Percentiles rank a stretch among this genome's conserved stretches.
Evolutionary conservation across 2,329 filamentous ascomycete species (phyloP).

Genomic region (Aspergillus sp.): DNA sequence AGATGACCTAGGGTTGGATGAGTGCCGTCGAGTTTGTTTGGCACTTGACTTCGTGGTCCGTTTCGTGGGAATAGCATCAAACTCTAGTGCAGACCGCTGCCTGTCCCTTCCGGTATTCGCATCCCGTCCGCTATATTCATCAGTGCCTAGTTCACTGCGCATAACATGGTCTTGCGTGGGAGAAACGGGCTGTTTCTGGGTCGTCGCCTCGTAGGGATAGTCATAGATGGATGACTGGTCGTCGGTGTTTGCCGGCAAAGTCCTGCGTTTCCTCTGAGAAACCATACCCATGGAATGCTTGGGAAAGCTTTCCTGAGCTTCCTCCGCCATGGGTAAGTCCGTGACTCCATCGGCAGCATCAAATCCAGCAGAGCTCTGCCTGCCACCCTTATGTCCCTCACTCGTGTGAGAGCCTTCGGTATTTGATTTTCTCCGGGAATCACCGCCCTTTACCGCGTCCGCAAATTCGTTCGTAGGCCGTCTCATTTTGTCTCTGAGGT

Average conservation of each 20-base stretch:
- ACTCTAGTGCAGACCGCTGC: background rate
- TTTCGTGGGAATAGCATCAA: background rate
- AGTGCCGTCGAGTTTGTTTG: constrained; percentile 24
- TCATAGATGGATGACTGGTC: background rate
- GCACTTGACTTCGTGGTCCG: constrained; percentile 1
- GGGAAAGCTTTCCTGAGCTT: constrained; percentile 4
- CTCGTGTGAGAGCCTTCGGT: constrained; percentile 38
- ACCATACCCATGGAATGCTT: constrained; percentile 17
- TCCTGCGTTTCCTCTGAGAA: constrained; percentile 26
- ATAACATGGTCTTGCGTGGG: background rate
- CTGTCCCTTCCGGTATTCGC: background rate
- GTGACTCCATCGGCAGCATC: constrained; percentile 10
- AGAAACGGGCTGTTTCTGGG: background rate
- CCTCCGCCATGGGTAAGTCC: constrained; percentile 6
- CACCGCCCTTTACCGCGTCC: constrained; percentile 60
- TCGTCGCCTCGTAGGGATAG: background rate
- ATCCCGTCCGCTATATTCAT: background rate
- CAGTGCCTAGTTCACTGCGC: background rate
- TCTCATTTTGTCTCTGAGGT: constrained; percentile 74
- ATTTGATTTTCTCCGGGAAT: constrained; percentile 38
- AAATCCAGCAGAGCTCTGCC: constrained; percentile 6
- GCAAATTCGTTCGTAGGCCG: constrained; percentile 67
- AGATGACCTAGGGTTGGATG: constrained; percentile 19
- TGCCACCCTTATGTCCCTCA: constrained; percentile 4
- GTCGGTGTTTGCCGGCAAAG: constrained; percentile 15